These are phyloP conservation scores for Paecilomyces sp. DNA, from an alignment of 2,329 filamentous ascomycete species.

Conservation along the genomic window DNA sequence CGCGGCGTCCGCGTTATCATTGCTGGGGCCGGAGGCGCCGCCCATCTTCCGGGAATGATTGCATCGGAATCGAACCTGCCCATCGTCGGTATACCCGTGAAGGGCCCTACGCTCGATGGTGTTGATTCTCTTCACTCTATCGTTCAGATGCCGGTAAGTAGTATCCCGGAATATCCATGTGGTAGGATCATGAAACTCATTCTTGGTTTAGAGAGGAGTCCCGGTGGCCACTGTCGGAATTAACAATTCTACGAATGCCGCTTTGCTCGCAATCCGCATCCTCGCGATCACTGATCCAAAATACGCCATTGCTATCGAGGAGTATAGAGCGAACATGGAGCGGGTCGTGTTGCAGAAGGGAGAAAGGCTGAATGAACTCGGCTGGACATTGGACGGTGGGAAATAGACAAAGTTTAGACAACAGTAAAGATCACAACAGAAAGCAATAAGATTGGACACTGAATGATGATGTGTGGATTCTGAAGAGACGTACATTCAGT, in stretches of 20 bases:
- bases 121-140: conserved; percentile 59
- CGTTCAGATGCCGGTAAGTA: conserved; percentile 60
- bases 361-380: background rate
- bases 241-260: conserved; percentile 66
- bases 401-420: background rate
- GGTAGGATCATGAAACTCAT: background rate
- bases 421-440: background rate
- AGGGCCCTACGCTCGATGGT: conserved; percentile 60
- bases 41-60: conserved; percentile 62
- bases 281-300: conserved; percentile 30
- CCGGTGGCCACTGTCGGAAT: conserved; percentile 65
- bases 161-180: background rate
- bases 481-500: too few relatives aligned
- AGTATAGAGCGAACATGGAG: background rate
- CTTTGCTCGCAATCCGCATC: conserved; percentile 58
- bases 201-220: conserved; percentile 44
- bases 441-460: too few relatives aligned
- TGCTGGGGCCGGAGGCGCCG: conserved; percentile 62
- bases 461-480: too few relatives aligned
- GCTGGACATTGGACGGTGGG: background rate
- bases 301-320: background rate
- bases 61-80: conserved; percentile 60
- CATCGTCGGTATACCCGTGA: conserved; percentile 66
- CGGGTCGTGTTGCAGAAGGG: background rate
- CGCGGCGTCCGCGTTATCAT: conserved; percentile 61